These are phyloP conservation scores for Colletotrichum orbiculare DNA, from an alignment of 2,329 filamentous ascomycete genomes.

Conservation along the genomic window DNA sequence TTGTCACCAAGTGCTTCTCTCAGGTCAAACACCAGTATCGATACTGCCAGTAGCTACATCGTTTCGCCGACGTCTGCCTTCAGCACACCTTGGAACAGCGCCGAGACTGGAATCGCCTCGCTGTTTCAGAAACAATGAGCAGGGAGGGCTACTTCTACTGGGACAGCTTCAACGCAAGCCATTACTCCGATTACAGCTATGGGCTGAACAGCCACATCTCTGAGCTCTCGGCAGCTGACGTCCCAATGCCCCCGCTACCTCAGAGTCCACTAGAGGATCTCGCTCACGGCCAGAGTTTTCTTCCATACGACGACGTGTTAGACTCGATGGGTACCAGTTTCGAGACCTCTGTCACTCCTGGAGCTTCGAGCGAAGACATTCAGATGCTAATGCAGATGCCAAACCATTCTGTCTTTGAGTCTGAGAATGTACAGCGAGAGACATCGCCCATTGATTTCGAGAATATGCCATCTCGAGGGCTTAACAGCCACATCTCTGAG, in stretches of 20 bases:
- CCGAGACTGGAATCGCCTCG: slow-evolving; percentile 57
- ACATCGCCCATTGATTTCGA: too few relatives aligned
- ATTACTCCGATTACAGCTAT: slow-evolving; percentile 37
- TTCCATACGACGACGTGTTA: slow-evolving; percentile 47
- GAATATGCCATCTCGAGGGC: neutral
- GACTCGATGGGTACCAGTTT: slow-evolving; percentile 48
- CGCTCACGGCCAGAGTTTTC: slow-evolving; percentile 49
- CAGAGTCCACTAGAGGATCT: slow-evolving; percentile 43
- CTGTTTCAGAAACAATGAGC: slow-evolving; percentile 54
- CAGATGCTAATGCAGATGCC: slow-evolving; percentile 7
- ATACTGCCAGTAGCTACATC: slow-evolving; percentile 52
- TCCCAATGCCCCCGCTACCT: slow-evolving; percentile 45
- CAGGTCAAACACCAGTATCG: slow-evolving; percentile 55
- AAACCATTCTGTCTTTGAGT: slow-evolving; percentile 36
- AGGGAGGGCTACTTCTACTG: slow-evolving; percentile 45
- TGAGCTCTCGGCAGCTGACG: slow-evolving; percentile 58
- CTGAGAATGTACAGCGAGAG: too few relatives aligned
- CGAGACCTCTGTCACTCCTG: slow-evolving; percentile 47
- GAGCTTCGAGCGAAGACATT: slow-evolving; percentile 41
- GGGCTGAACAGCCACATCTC: slow-evolving; percentile 46
- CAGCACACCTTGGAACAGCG: slow-evolving; percentile 54
- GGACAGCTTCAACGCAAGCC: slow-evolving; percentile 39
- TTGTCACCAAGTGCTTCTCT: slow-evolving; percentile 61
- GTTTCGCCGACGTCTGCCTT: slow-evolving; percentile 62
- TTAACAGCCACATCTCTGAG: too few relatives aligned